A percentile compares a stretch with the other conserved stretches of the same genome.
Conservation (phyloP, 805 yeast genomes). For the Teunomyces panamensis region DNA sequence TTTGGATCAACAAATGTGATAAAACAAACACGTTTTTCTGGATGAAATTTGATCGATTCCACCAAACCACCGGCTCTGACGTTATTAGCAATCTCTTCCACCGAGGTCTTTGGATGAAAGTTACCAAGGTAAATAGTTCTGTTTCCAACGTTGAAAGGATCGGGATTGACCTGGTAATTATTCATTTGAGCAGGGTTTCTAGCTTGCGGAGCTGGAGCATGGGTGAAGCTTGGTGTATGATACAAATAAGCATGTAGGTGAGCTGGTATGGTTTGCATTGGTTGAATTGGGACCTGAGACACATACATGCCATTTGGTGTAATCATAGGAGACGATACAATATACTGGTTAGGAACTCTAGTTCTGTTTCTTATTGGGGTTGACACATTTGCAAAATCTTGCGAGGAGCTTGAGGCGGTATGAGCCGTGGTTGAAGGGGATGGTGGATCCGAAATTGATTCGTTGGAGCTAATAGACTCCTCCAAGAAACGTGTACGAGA, state of each 20-base stretch:
- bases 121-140: conserved; percentile 71
- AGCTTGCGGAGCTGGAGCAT: background rate
- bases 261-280: background rate
- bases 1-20: conserved; percentile 64
- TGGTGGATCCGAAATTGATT: conserved; percentile 5
- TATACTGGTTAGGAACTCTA: background rate
- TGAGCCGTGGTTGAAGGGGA: conserved; percentile 7
- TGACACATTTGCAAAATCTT: background rate
- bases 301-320: conserved; percentile 2
- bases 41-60: conserved; percentile 53
- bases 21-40: conserved; percentile 60
- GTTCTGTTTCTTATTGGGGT: background rate
- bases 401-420: background rate
- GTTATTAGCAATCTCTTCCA: conserved; percentile 72
- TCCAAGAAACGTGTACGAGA: background rate
- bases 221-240: background rate
- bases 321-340: conserved; percentile 2
- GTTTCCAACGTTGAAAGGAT: conserved; percentile 43
- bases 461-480: conserved; percentile 1
- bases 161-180: conserved; percentile 10
- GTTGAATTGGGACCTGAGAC: background rate
- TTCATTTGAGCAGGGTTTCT: background rate
- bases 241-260: conserved; percentile 4
- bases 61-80: conserved; percentile 74
- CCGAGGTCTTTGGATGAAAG: conserved; percentile 58